Conservation (phyloP, 2,329 filamentous ascomycete genomes). For the Aspergillus melleus region DNA sequence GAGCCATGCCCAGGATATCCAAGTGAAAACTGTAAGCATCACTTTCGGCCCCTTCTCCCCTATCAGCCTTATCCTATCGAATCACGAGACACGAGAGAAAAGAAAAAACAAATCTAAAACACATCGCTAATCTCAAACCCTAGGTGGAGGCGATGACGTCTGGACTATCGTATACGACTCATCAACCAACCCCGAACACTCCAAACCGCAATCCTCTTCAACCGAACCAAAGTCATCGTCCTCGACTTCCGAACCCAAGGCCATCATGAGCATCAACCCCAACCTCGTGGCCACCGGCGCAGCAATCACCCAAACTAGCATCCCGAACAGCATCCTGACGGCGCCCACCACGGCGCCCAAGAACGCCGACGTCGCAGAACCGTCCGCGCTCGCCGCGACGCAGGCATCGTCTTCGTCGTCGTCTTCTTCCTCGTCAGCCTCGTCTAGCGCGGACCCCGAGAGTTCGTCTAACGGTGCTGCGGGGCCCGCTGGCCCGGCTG, state of each 20-base stretch:
- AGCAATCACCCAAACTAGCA: conserved; percentile 7
- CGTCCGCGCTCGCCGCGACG: background rate
- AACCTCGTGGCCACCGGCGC: conserved; percentile 13
- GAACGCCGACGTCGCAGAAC: background rate
- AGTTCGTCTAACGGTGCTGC: background rate
- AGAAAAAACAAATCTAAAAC: background rate
- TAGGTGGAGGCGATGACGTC: conserved; percentile 11
- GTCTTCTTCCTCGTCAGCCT: background rate
- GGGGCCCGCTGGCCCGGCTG: background rate
- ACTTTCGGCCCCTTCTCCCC: background rate
- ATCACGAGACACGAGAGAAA: background rate
- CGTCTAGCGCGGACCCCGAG: background rate
- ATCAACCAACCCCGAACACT: background rate
- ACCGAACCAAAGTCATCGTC: conserved; percentile 22
- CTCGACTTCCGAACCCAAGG: conserved; percentile 17
- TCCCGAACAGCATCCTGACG: conserved; percentile 21
- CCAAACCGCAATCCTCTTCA: conserved; percentile 7
- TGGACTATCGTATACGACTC: conserved; percentile 15
- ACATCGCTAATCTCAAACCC: background rate
- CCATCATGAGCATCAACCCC: conserved; percentile 13
- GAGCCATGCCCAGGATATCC: conserved; percentile 22
- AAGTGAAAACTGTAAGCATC: conserved; percentile 21
- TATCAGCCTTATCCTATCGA: background rate
- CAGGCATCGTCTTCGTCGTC: conserved; percentile 7
- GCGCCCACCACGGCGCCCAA: conserved; percentile 7